Evolutionary conservation across 768 basidiomycete genomes (phyloP).

Genomic region (Suillus hirtellus): DNA sequence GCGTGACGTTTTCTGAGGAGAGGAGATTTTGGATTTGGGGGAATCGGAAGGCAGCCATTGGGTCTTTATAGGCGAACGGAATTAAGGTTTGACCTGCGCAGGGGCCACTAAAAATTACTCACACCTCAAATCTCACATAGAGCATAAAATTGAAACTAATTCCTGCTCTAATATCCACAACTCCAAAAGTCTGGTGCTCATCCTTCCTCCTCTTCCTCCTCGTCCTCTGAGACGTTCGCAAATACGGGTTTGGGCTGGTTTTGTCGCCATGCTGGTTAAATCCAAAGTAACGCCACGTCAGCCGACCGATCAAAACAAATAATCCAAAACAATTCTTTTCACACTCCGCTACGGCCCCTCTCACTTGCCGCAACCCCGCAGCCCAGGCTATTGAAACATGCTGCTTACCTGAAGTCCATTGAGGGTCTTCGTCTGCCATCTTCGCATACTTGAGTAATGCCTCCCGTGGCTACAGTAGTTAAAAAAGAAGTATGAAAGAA

Average conservation of each 20-base stretch:
- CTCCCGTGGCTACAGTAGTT: slow-evolving; percentile 79
- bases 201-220: slow-evolving; percentile 58
- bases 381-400: slow-evolving; percentile 15
- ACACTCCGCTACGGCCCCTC: slow-evolving; percentile 32
- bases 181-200: slow-evolving; percentile 24
- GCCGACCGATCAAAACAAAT: slow-evolving; percentile 37
- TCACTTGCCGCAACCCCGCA: slow-evolving; percentile 25
- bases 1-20: slow-evolving; percentile 52
- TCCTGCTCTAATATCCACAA: not conserved
- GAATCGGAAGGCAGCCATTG: slow-evolving; percentile 66
- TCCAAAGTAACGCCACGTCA: slow-evolving; percentile 60
- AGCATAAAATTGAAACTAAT: slow-evolving; percentile 11
- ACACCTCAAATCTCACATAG: slow-evolving; percentile 29
- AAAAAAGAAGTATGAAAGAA: slow-evolving; percentile 23
- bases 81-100: slow-evolving; percentile 86
- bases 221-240: slow-evolving; percentile 54
- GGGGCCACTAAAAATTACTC: slow-evolving; percentile 56
- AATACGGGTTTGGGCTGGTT: slow-evolving; percentile 91
- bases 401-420: slow-evolving; percentile 80
- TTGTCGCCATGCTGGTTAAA: slow-evolving; percentile 76
- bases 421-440: slow-evolving; percentile 71
- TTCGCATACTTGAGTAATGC: slow-evolving; percentile 93
- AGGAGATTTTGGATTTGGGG: slow-evolving; percentile 63
- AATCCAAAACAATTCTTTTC: slow-evolving; percentile 30
- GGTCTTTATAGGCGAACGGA: slow-evolving; percentile 80